Conservation (phyloP, 495 filamentous ascomycete genomes). For the Penicillium tannophilum region DNA sequence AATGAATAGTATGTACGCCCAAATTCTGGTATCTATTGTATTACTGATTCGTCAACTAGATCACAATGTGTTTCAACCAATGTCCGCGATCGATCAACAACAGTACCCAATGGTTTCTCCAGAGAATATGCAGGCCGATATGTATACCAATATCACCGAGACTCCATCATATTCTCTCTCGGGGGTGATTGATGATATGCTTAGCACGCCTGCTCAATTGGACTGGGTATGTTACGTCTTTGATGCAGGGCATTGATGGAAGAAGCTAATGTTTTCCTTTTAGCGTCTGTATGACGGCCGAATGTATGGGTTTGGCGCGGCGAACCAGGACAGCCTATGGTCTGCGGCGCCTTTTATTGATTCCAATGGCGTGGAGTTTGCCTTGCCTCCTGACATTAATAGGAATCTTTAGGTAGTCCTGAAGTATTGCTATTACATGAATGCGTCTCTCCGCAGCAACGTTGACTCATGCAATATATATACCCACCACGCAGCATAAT, state of each 20-base stretch:
- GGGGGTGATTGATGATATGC: conserved; percentile 58
- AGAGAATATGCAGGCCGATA: conserved; percentile 3
- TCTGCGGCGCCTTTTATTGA: background rate
- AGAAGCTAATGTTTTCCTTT: conserved; percentile 8
- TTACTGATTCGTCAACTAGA: background rate
- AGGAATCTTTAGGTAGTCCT: background rate
- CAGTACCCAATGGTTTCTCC: conserved; percentile 10
- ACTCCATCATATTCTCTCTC: conserved; percentile 37
- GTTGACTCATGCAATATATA: too few species aligned
- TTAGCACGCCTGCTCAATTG: conserved; percentile 54
- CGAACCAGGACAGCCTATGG: conserved; percentile 25
- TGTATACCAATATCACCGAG: conserved; percentile 5
- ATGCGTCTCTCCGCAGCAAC: background rate
- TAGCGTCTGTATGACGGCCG: conserved; percentile 29
- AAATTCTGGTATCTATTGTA: background rate
- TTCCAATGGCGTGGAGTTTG: conserved; percentile 10
- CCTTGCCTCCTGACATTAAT: conserved; percentile 1
- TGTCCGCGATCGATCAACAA: conserved; percentile 12
- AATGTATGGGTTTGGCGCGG: conserved; percentile 18
- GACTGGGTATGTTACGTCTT: conserved; percentile 63
- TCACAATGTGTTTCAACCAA: background rate
- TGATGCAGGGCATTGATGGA: background rate
- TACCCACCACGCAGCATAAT: too few species aligned
- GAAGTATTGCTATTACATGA: background rate
- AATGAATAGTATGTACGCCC: conserved; percentile 26